Conservation (phyloP, 225 moss, liverwort and hornwort species). For the Ulota crispa region DNA sequence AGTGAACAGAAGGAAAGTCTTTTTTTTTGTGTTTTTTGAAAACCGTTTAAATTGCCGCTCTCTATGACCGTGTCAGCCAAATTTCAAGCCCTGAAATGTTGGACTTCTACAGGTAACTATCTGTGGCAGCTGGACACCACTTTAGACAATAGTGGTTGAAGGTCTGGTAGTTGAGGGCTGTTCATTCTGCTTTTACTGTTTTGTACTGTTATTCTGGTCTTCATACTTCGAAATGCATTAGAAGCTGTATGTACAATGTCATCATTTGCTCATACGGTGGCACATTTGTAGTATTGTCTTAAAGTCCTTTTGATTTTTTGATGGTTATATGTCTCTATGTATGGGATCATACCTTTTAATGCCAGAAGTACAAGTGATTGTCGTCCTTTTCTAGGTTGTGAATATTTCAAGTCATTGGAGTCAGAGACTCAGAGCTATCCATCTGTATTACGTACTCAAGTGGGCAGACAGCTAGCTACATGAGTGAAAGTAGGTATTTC, state of each 20-base stretch:
- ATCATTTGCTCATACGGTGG: not conserved
- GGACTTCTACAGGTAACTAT: too few relatives aligned
- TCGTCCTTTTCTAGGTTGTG: not conserved
- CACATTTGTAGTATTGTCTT: too few relatives aligned
- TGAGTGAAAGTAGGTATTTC: too few relatives aligned
- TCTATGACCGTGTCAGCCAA: too few relatives aligned
- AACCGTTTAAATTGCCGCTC: not conserved
- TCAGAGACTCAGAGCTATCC: not conserved
- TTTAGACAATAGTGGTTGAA: not conserved
- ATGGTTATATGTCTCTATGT: not conserved
- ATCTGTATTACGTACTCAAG: not conserved
- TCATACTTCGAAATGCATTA: too few relatives aligned
- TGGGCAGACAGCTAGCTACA: not conserved
- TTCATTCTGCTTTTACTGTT: not conserved
- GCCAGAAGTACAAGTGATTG: not conserved
- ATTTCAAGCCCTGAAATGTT: too few relatives aligned
- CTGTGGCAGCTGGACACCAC: too few relatives aligned
- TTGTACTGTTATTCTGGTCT: not conserved
- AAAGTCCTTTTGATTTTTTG: too few relatives aligned
- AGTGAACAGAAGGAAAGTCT: not conserved
- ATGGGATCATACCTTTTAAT: not conserved
- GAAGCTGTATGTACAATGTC: too few relatives aligned
- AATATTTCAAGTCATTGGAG: not conserved
- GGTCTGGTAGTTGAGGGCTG: not conserved
- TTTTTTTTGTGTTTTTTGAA: too few relatives aligned